Evolutionary conservation across 768 basidiomycete genomes (phyloP), one percentile per base, ranked within the genome.

Genomic region (Boletus barrowsii): DNA sequence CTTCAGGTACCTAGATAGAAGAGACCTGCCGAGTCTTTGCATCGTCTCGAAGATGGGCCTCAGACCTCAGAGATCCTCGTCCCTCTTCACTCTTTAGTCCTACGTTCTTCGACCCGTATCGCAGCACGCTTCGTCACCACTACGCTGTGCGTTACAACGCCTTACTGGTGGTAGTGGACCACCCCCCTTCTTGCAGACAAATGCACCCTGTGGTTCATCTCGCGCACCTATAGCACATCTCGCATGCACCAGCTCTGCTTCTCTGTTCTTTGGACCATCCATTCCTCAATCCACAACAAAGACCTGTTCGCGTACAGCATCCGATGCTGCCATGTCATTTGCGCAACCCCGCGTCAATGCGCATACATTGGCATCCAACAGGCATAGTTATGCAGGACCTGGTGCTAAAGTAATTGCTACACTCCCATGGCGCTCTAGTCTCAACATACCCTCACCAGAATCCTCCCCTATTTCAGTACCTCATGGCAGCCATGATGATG

Each of bases 251-350:
- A 72, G 80, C 60, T 79, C 82, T 2, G 84, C 84, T 17, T 83
- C 86, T 0, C 70, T 86, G 11, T 88, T 88, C 68, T 89, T 88
- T 62, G 87, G 86, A 3, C 70, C 70, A 2, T 67, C 70, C n/a
- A 70, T 72, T 10, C 70, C 69, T 42, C 71, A 69, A 45, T 47
- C 62, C 3, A 18, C 53, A n/a, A 51, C 39, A 49, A 61, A 62
- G 61, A 41, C 62, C 10, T 66, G 56, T 37, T 54, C 61, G 37
- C 63, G 60, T 17, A 72, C 65, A 33, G 26, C 56, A 6, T 66
- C 68, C 2, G 66, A 60, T 35, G 54, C 68, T 2, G 64, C 58
- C 32, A 52, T 53, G 11, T 42, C 59, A 11, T 59, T 14, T 46
- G 48, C 0, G 40, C 57, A 6, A 40, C 48, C 35, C 49, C 55